phyloP scores from a whole-genome alignment of 257 asterid genomes.

The Solanum lycopersicoides region DNA sequence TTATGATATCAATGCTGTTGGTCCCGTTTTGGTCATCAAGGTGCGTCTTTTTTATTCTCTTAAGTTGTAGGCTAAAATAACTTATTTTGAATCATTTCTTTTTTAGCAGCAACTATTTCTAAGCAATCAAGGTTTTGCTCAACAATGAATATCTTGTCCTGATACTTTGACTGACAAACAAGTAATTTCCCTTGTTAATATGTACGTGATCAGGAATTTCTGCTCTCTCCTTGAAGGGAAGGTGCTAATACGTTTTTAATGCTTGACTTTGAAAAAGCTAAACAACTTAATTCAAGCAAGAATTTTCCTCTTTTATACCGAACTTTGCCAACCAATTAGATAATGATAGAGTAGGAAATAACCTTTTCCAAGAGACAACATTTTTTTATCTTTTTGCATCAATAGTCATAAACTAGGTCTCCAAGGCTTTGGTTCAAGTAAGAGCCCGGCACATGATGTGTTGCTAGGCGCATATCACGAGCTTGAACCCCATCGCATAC shows the following conservation, averaged over 20 bases:
- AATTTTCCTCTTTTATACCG: background rate
- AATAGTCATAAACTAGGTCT: background rate
- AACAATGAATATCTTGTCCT: background rate
- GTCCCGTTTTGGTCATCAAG: conserved; percentile 77
- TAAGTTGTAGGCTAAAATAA: background rate
- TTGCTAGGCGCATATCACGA: background rate
- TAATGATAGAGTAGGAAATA: background rate
- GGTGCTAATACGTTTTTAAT: background rate
- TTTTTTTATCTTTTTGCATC: background rate
- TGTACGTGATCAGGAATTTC: background rate
- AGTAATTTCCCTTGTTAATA: background rate
- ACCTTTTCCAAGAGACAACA: background rate
- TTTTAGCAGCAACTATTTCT: background rate
- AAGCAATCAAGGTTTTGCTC: background rate
- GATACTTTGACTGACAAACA: background rate
- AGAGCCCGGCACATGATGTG: background rate
- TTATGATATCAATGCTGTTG: conserved; percentile 84
- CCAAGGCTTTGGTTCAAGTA: background rate
- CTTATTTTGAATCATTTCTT: background rate
- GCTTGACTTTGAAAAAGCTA: background rate
- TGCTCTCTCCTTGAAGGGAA: background rate
- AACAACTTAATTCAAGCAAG: background rate
- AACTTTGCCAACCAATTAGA: background rate
- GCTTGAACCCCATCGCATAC: background rate
- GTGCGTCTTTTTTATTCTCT: conserved; percentile 1